Percentiles rank a stretch among this genome's conserved stretches.
Conservation (phyloP, 2,329 filamentous ascomycete species). For the Ceratocystis ficicola region DNA sequence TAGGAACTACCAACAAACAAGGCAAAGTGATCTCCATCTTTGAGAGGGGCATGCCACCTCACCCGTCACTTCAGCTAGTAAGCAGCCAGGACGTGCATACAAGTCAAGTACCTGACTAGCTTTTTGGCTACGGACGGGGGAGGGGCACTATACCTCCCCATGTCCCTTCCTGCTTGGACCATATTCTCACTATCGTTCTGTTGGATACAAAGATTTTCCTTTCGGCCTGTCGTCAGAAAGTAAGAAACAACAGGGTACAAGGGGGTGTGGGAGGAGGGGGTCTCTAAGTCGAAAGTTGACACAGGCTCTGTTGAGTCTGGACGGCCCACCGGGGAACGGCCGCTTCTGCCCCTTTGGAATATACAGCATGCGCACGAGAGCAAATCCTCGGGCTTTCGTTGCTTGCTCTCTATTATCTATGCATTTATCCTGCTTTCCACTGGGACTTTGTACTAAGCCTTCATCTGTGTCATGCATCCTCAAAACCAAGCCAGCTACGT, state of each 20-base stretch:
- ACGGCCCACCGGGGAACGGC: neutral
- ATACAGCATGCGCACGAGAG: neutral
- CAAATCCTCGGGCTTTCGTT: neutral
- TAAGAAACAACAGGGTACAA: constrained; percentile 2
- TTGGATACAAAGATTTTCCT: neutral
- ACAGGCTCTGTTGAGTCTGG: neutral
- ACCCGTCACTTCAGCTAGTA: neutral
- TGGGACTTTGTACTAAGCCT: neutral
- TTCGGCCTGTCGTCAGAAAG: constrained; percentile 7
- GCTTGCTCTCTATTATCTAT: neutral
- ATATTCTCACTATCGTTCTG: neutral
- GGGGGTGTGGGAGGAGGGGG: neutral
- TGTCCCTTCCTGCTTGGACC: neutral
- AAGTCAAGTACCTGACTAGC: constrained; percentile 10
- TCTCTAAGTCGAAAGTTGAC: neutral
- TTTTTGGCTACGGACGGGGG: neutral
- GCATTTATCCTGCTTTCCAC: neutral
- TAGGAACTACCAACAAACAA: constrained; percentile 3
- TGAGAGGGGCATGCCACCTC: neutral
- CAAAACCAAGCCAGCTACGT: neutral
- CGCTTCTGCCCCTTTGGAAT: neutral
- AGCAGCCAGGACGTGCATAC: constrained; percentile 1
- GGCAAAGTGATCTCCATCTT: neutral
- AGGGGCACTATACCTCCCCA: neutral
- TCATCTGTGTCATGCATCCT: neutral